Conservation (phyloP, 1,284 basidiomycete species). For the Sporisorium iseilematis-ciliati region DNA sequence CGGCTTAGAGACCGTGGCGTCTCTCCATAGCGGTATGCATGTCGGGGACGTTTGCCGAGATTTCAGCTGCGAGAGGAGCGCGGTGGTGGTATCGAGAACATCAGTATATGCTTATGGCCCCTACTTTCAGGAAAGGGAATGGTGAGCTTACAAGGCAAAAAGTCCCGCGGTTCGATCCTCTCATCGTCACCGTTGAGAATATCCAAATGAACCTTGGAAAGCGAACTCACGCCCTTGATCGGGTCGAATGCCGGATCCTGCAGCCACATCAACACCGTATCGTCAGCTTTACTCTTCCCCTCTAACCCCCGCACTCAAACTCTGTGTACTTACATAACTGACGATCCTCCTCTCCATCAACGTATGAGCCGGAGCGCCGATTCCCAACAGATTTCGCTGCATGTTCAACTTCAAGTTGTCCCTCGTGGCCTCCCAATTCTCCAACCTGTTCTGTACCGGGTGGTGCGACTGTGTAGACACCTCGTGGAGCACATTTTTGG, state of each 20-base stretch:
- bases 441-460: constrained; percentile 66
- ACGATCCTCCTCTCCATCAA: constrained; percentile 95
- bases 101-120: background rate
- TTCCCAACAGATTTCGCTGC: constrained; percentile 85
- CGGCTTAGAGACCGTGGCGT: constrained; percentile 33
- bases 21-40: constrained; percentile 53
- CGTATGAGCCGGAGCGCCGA: constrained; percentile 86
- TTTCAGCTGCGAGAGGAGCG: constrained; percentile 22
- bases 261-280: background rate
- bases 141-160: constrained; percentile 61
- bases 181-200: constrained; percentile 68
- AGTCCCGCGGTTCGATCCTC: constrained; percentile 63
- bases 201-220: constrained; percentile 65
- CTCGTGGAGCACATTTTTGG: constrained; percentile 55
- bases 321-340: constrained; percentile 74
- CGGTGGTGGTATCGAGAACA: background rate
- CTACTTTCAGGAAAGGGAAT: background rate
- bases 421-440: constrained; percentile 87
- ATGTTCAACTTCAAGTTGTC: constrained; percentile 86
- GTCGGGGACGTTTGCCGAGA: constrained; percentile 26
- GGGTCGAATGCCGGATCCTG: constrained; percentile 42
- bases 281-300: background rate
- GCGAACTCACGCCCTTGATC: constrained; percentile 29
- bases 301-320: background rate
- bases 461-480: constrained; percentile 54